phyloP scores from a whole-genome alignment of 2,329 filamentous ascomycete genomes.

The Monosporascus sp. region DNA sequence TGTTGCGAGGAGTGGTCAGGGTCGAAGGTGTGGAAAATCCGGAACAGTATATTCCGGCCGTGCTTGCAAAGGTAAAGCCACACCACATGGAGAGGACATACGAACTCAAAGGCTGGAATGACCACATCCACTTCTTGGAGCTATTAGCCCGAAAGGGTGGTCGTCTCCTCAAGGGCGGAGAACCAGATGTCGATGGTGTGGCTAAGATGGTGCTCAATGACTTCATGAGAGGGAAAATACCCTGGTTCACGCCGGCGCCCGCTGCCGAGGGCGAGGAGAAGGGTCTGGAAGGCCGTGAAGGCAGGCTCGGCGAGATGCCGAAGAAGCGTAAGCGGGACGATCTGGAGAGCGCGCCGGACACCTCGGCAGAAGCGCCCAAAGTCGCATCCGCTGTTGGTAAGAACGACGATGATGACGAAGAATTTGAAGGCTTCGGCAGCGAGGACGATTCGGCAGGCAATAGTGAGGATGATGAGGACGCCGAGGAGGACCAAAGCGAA shows the following conservation, averaged over 20 bases:
- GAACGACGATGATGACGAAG: constrained; percentile 29
- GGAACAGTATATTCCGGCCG: constrained; percentile 86
- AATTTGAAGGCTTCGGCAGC: constrained; percentile 45
- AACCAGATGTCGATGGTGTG: constrained; percentile 89
- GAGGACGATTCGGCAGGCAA: constrained; percentile 30
- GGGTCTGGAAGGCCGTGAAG: constrained; percentile 64
- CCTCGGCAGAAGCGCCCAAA: constrained; percentile 26
- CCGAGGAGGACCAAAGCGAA: constrained; percentile 27
- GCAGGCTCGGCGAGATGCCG: constrained; percentile 79
- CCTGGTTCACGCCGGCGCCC: constrained; percentile 88
- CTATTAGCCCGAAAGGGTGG: constrained; percentile 82
- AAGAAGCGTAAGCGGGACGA: constrained; percentile 68
- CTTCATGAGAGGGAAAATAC: constrained; percentile 90
- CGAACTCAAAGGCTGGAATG: constrained; percentile 72
- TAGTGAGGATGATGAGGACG: constrained; percentile 22
- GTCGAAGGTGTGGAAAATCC: constrained; percentile 96
- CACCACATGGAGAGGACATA: constrained; percentile 93
- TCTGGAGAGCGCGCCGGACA: constrained; percentile 25
- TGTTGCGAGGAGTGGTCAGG: constrained; percentile 84
- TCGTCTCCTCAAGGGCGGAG: constrained; percentile 82
- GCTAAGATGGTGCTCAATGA: constrained; percentile 97
- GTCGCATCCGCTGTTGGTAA: constrained; percentile 21
- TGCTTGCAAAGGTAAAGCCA: constrained; percentile 73
- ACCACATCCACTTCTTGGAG: constrained; percentile 79
- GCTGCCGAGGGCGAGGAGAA: constrained; percentile 46